phyloP scores from a whole-genome alignment of 2,329 filamentous ascomycete species.

The Emergomyces orientalis region DNA sequence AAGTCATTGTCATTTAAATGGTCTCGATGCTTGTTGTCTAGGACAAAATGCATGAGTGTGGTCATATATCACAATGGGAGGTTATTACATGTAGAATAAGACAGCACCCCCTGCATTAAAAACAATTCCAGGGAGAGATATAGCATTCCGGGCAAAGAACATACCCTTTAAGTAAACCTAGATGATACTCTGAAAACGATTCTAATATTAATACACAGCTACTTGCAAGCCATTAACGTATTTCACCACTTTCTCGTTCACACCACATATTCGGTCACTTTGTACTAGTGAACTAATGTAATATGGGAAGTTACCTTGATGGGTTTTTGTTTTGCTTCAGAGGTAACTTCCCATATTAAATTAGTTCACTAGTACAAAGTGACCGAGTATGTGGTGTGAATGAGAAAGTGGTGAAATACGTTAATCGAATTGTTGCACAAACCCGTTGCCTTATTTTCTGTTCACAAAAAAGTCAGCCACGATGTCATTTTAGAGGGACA shows the following conservation, averaged over 20 bases:
- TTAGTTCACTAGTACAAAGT: no score
- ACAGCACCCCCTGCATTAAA: neutral
- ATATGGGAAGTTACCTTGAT: no score
- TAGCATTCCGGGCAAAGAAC: slow-evolving; percentile 17
- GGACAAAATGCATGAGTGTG: no score
- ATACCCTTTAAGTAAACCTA: slow-evolving; percentile 94
- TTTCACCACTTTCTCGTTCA: no score
- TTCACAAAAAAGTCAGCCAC: slow-evolving; percentile 23
- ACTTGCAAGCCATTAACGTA: slow-evolving; percentile 4
- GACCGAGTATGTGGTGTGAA: no score
- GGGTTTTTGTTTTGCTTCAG: no score
- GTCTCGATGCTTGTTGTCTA: neutral
- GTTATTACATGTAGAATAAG: neutral
- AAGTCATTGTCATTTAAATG: neutral
- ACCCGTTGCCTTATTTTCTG: slow-evolving; percentile 99
- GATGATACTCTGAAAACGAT: slow-evolving; percentile 70
- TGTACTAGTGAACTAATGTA: no score
- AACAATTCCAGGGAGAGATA: neutral
- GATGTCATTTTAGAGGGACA: slow-evolving; percentile 2
- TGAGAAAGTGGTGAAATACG: no score
- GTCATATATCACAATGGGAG: neutral
- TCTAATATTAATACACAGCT: slow-evolving; percentile 26
- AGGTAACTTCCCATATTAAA: no score
- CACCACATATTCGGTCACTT: no score
- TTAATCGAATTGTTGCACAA: slow-evolving; percentile 34